Conservation (phyloP, 2,329 filamentous ascomycete species). For the Botryotinia globosa region DNA sequence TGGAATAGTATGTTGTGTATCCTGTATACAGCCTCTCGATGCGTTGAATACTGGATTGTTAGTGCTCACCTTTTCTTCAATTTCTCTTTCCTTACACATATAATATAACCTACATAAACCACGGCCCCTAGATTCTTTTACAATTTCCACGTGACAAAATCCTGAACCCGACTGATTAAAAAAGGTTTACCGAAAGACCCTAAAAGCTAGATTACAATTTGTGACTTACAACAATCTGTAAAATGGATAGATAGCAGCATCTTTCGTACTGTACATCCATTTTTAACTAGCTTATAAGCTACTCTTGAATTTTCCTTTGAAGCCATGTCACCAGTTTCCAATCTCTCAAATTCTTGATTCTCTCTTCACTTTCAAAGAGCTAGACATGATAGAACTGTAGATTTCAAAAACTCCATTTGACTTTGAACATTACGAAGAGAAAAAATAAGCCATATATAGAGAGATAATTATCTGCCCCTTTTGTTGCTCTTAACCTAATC, state of each 20-base stretch:
- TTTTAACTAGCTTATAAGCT: neutral
- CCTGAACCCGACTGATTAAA: no score
- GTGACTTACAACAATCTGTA: neutral
- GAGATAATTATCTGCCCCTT: no score
- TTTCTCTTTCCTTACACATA: neutral
- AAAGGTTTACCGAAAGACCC: neutral
- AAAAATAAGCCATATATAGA: neutral
- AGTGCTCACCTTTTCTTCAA: neutral
- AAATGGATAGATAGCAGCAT: neutral
- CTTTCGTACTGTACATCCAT: fast-evolving
- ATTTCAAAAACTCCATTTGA: neutral
- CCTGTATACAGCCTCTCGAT: neutral
- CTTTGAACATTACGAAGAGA: neutral
- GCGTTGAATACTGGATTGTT: neutral
- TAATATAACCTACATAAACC: neutral
- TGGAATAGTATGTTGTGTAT: neutral
- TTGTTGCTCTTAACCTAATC: no score
- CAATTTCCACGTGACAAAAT: neutral
- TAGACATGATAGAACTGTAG: neutral
- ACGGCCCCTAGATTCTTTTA: neutral
- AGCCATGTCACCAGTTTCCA: no score
- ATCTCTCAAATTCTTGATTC: neutral
- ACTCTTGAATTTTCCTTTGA: neutral
- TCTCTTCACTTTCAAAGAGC: neutral
- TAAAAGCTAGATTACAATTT: neutral